These are phyloP conservation scores for Hymenoscyphus fraxineus DNA, from an alignment of 2,329 filamentous ascomycete genomes.

Conservation along the genomic window DNA sequence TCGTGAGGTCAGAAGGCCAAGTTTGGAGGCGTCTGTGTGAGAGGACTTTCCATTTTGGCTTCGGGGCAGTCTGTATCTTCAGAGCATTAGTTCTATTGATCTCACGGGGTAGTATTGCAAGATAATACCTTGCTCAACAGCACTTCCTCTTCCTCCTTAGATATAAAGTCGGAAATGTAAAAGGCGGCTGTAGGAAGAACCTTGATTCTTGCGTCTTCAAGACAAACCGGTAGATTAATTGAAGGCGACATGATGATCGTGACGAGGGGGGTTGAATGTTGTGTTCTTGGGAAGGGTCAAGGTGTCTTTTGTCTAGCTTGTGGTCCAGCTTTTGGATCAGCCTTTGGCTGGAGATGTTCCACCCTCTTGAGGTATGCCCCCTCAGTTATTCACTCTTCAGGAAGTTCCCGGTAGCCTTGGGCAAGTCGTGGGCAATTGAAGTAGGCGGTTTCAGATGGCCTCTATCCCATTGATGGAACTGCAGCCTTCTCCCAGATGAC, in stretches of 20 bases:
- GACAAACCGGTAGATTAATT: slow-evolving; percentile 32
- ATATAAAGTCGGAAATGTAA: slow-evolving; percentile 86
- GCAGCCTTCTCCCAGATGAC: neutral
- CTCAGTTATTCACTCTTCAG: neutral
- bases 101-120: neutral
- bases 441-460: neutral
- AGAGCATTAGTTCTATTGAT: slow-evolving; percentile 1
- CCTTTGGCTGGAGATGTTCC: neutral
- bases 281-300: neutral
- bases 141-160: slow-evolving; percentile 63
- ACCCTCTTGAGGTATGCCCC: neutral
- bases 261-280: neutral
- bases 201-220: slow-evolving; percentile 51
- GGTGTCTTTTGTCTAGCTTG: too few relatives aligned
- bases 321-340: neutral
- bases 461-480: neutral
- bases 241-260: slow-evolving; percentile 5
- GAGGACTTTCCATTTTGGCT: slow-evolving; percentile 80
- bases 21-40: slow-evolving; percentile 88
- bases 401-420: neutral
- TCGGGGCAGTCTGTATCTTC: slow-evolving; percentile 59
- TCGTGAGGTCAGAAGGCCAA: slow-evolving; percentile 79
- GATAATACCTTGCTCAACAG: slow-evolving; percentile 65
- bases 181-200: slow-evolving; percentile 64
- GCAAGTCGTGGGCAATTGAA: neutral